Base-by-base conservation (phyloP, 805 yeast genomes). In the Yamadazyma kitorensis region DNA sequence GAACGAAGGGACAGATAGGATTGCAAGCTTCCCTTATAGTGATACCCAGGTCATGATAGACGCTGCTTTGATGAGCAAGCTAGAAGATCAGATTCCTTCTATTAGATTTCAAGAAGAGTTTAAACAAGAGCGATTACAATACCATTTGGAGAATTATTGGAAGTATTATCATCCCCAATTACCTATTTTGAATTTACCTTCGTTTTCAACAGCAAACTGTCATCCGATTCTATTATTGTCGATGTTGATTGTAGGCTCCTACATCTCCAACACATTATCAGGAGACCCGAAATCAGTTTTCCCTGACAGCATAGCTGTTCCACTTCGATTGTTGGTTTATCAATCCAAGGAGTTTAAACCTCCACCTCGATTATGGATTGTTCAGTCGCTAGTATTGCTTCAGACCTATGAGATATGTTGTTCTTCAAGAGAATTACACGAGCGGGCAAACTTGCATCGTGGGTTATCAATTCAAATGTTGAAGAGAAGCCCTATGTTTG, bases 381-480 rank as follows among this genome's bases (percentile, higher is more conserved):
- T 86, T 27, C 95, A 86, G 55, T 67, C 84, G 40, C 61, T 86
- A 41, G 49, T 82, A 29, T 51, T 86, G 40, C 53, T 86, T 14
- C 93, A 86, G 49, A 74, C 76, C 48, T 82, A 76, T 51, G 95
- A 85, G 51, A 82, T 84, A 51, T 68, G 78, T 39, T 76, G 82
- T 43, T 67, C 86, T 0, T 70, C 74, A 17, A 59, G 95, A 43
- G 64, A 62, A 27, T 51, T 82, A 31, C 95, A 85, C 53, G 94
- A 85, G 54, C 57, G 95, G 27, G 82, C 86, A 0, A 86, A 81
- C 53, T 61, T 86, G 12, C 93, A 86, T 49, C 93, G 86, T 50
- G 94, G 91, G 4, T 78, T 91, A 10, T 48, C 48, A 27, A 46
- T 52, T 3, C 55, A 52, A 25, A 33, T 52, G 32, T 31, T 52